Percentiles rank a stretch among this genome's conserved stretches.
phyloP scores from a whole-genome alignment of 306 rosid genomes.

The Sesbania bispinosa region DNA sequence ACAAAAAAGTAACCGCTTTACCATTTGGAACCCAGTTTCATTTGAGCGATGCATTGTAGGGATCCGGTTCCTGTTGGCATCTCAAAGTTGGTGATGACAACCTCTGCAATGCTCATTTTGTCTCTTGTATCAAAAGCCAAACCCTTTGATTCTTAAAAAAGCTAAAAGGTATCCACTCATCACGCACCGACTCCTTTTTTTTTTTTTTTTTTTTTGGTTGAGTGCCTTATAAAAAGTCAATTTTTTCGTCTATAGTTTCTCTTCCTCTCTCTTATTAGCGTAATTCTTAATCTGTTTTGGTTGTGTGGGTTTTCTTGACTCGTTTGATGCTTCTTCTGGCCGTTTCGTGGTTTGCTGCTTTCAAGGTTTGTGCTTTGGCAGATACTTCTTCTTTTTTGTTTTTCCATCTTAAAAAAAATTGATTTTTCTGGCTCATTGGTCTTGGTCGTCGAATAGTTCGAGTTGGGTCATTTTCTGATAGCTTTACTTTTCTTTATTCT shows the following conservation, averaged over 20 bases:
- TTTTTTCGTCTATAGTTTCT: slow-evolving; percentile 32
- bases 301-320: slow-evolving; percentile 17
- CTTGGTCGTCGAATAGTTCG: slow-evolving; percentile 33
- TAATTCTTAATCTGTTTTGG: neutral
- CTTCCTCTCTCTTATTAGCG: slow-evolving; percentile 6
- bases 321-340: neutral
- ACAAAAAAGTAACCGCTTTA: neutral
- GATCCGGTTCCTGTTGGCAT: slow-evolving; percentile 21
- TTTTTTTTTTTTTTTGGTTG: neutral
- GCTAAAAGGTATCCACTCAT: slow-evolving; percentile 8
- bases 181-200: slow-evolving; percentile 27
- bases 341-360: slow-evolving; percentile 34
- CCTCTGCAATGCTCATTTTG: slow-evolving; percentile 12
- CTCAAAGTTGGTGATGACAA: neutral
- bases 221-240: slow-evolving; percentile 38
- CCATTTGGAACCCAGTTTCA: neutral
- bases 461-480: slow-evolving; percentile 47
- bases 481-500: slow-evolving; percentile 32
- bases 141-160: slow-evolving; percentile 36
- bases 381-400: neutral
- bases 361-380: slow-evolving; percentile 31
- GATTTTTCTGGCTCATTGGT: slow-evolving; percentile 34
- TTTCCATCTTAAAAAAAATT: neutral
- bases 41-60: slow-evolving; percentile 12
- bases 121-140: slow-evolving; percentile 19